Evolutionary conservation across 225 moss, liverwort and hornwort species (phyloP).

Genomic region (Pleurozium schreberi): DNA sequence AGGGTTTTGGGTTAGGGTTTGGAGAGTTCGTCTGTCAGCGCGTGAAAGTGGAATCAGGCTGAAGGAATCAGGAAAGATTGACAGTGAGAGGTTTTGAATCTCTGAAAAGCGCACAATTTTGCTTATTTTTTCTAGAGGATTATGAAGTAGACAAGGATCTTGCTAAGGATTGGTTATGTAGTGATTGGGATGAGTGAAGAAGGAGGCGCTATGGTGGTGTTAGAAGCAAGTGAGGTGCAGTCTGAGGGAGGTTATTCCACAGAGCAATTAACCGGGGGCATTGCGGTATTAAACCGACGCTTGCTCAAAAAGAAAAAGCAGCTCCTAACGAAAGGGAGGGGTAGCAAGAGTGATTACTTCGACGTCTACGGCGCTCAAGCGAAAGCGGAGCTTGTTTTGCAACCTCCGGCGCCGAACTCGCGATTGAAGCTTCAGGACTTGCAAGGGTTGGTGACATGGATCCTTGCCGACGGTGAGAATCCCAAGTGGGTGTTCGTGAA

Average conservation of each 20-base stretch:
- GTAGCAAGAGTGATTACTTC: constrained; percentile 49
- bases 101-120: background rate
- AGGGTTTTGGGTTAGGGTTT: constrained; percentile 2
- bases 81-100: background rate
- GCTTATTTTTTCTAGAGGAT: background rate
- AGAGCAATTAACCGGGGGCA: background rate
- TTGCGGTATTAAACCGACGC: constrained; percentile 20
- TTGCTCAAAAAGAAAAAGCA: constrained; percentile 77
- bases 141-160: background rate
- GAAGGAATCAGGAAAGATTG: background rate
- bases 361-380: constrained; percentile 76
- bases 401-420: constrained; percentile 30
- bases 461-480: constrained; percentile 69
- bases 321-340: constrained; percentile 55
- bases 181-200: constrained; percentile 7
- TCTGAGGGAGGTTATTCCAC: background rate
- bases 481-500: constrained; percentile 91
- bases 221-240: background rate
- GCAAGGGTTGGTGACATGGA: constrained; percentile 69
- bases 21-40: background rate
- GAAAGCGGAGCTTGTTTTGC: constrained; percentile 61
- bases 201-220: constrained; percentile 1
- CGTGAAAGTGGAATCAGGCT: background rate
- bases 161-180: background rate
- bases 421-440: constrained; percentile 59